phyloP scores from a whole-genome alignment of 2,329 filamentous ascomycete species.

The Chaetomium strumarium region DNA sequence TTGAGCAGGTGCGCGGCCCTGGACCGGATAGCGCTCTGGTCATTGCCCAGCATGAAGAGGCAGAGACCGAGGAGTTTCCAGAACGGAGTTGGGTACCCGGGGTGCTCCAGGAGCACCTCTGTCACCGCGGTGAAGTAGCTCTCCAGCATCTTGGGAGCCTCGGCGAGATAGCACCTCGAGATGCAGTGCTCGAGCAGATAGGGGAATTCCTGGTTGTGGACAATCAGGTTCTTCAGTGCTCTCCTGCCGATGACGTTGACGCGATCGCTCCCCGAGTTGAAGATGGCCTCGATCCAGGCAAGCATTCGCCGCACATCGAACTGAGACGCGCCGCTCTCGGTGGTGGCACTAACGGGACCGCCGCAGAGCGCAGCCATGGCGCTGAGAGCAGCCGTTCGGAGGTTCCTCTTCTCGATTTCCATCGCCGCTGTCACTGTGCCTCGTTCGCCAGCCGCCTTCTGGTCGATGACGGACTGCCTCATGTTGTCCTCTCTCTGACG shows the following conservation, averaged over 20 bases:
- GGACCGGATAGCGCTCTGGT: conserved; percentile 80
- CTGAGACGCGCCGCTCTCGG: conserved; percentile 78
- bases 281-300: conserved; percentile 92
- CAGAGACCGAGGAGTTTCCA: conserved; percentile 88
- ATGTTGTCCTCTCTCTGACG: conserved; percentile 79
- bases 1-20: conserved; percentile 80
- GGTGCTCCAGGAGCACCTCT: conserved; percentile 75
- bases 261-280: conserved; percentile 84
- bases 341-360: conserved; percentile 77
- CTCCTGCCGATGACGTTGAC: conserved; percentile 85
- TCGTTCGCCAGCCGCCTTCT: conserved; percentile 69
- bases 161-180: conserved; percentile 79
- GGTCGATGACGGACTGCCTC: conserved; percentile 75
- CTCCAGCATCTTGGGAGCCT: conserved; percentile 75
- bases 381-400: conserved; percentile 83
- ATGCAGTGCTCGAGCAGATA: conserved; percentile 87
- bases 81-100: conserved; percentile 77
- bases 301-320: conserved; percentile 93
- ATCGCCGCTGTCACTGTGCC: conserved; percentile 80
- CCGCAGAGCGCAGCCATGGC: conserved; percentile 93
- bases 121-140: conserved; percentile 94
- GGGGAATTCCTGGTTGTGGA: conserved; percentile 82
- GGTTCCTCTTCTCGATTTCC: conserved; percentile 93
- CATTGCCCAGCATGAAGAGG: conserved; percentile 87
- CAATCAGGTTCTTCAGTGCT: conserved; percentile 81